Base-by-base conservation (phyloP, 768 basidiomycete genomes). In the Saitozyma sp. region DNA sequence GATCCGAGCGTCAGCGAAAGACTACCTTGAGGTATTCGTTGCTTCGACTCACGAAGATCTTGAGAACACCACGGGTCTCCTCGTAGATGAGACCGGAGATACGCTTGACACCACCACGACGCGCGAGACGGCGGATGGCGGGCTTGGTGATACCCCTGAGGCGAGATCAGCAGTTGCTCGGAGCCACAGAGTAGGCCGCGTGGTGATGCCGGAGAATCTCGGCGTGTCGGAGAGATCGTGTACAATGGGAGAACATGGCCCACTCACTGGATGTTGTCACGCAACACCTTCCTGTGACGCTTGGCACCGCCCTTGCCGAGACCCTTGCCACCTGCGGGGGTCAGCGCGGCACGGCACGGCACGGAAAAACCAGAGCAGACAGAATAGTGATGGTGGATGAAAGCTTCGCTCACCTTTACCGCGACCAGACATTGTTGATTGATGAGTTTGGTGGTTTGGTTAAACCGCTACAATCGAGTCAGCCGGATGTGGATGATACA, bases 61-160 rank as follows among this genome's bases (percentile, higher is more conserved):
- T 84, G 70, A 84, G 79, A 50, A 84, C 83, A 73, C 83, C 83
- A 69, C 83, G 82, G 57, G 83, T 84, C 81, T 84, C 84, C 56
- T 77, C 76, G 66, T 77, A 78, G 69, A 78, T 78, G 50, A 78
- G 61, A 49, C 76, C 76, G 66, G 81, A 82, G 77, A 84, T 83
- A 80, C 83, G 82, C 79, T 84, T 84, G 67, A 84, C 83, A 80
- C 83, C 83, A 61, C 83, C 83, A 78, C 83, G 80, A 65, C 83
- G 81, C 37, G 83, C 83, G 60, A 84, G 82, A 82, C 83, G 83
- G 67, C 83, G 81, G 76, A 83, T 84, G 37, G 83, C 82, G 61
- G 82, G 82, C 79, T 83, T 83, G 79, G 83, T 83, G 75, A 83
- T 83, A 78, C 83, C 83, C 69, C 74, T 75, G 42, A 46, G 8